phyloP scores from a whole-genome alignment of 177 flowering plant species.

The Tripterygium wilfordii region DNA sequence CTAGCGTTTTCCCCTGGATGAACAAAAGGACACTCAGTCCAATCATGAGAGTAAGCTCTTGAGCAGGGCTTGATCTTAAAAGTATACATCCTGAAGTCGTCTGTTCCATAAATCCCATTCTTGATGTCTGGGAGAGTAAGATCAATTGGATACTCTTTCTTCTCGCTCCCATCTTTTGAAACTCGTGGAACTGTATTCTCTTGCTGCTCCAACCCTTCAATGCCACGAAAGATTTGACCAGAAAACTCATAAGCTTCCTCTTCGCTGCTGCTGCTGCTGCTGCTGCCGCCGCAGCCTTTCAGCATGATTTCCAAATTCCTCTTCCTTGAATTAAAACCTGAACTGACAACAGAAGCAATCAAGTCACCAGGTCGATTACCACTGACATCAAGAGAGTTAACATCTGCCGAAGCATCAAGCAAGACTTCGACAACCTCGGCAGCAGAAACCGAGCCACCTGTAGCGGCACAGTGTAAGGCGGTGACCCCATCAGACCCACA shows the following conservation, averaged over 20 bases:
- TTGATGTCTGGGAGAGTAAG: constrained; percentile 53
- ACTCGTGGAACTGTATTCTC: constrained; percentile 9
- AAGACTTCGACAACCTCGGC: constrained; percentile 41
- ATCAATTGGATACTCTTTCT: constrained; percentile 58
- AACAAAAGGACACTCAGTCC: constrained; percentile 51
- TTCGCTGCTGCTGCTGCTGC: neutral
- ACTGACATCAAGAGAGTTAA: constrained; percentile 25
- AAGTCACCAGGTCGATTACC: constrained; percentile 38
- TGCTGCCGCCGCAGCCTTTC: too few species aligned
- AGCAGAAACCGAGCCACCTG: constrained; percentile 35
- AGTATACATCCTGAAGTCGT: constrained; percentile 48
- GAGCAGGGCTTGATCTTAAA: constrained; percentile 53
- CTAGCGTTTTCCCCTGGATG: constrained; percentile 51
- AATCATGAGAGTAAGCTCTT: constrained; percentile 46
- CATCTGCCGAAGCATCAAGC: constrained; percentile 49
- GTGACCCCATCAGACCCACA: constrained; percentile 50
- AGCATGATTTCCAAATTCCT: constrained; percentile 25
- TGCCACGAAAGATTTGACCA: constrained; percentile 12
- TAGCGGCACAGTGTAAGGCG: constrained; percentile 55
- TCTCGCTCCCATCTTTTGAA: constrained; percentile 28
- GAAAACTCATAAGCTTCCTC: constrained; percentile 8
- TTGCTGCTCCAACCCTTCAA: constrained; percentile 13
- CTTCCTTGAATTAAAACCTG: constrained; percentile 17
- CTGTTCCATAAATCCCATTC: constrained; percentile 48
- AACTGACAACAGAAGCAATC: constrained; percentile 16